Evolutionary conservation across 495 filamentous ascomycete genomes (phyloP).

Genomic region (Hypoxylon perforatum): DNA sequence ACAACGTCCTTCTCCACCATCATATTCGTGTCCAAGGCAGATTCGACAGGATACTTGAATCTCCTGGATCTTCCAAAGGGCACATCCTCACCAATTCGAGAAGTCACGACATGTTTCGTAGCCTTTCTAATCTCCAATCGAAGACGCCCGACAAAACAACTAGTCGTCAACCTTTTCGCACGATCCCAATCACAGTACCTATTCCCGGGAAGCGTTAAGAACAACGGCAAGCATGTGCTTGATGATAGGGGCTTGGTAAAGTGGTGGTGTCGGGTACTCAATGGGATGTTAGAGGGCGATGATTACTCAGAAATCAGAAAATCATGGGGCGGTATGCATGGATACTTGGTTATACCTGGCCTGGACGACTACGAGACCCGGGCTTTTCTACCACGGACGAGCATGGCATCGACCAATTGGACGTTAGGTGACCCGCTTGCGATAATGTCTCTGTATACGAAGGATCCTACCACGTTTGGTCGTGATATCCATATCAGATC

Average conservation of each 20-base stretch:
- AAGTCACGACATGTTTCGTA: conserved; percentile 80
- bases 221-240: conserved; percentile 88
- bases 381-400: conserved; percentile 63
- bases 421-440: conserved; percentile 65
- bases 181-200: conserved; percentile 93
- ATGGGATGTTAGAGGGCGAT: conserved; percentile 71
- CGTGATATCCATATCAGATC: conserved; percentile 76
- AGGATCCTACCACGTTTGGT: conserved; percentile 59
- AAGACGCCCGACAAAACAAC: conserved; percentile 72
- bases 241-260: conserved; percentile 88
- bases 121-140: conserved; percentile 74
- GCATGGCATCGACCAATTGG: conserved; percentile 61
- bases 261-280: conserved; percentile 93
- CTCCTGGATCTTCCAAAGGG: conserved; percentile 68
- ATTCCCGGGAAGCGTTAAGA: conserved; percentile 90
- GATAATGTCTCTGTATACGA: conserved; percentile 71
- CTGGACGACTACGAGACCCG: conserved; percentile 80
- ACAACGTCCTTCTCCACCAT: conserved; percentile 82
- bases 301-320: conserved; percentile 44
- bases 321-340: conserved; percentile 61
- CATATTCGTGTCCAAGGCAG: conserved; percentile 95
- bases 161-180: conserved; percentile 91
- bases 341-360: conserved; percentile 88
- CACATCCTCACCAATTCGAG: conserved; percentile 76
- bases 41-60: conserved; percentile 90